Conservation (phyloP, 768 basidiomycete species). For the Russula earlei region DNA sequence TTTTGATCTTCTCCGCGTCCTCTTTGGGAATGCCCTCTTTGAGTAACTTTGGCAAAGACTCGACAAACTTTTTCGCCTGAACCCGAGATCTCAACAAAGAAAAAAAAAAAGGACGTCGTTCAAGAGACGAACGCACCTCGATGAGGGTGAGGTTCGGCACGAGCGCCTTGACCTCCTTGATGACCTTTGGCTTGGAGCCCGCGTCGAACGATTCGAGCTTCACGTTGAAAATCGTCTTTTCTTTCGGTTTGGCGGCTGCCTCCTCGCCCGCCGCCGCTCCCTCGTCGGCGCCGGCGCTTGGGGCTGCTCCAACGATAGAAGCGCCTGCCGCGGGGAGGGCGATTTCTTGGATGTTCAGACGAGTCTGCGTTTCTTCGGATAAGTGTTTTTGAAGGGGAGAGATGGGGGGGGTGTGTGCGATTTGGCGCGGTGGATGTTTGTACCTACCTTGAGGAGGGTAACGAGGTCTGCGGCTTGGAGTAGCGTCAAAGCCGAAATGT, state of each 20-base stretch:
- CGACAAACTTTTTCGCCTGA: conserved; percentile 99
- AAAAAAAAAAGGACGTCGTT: no score
- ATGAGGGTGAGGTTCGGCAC: conserved; percentile 95
- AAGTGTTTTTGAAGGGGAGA: not conserved
- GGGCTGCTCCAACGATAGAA: conserved; percentile 43
- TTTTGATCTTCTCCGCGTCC: conserved; percentile 93
- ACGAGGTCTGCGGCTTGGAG: conserved; percentile 96
- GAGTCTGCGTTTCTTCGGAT: conserved; percentile 43
- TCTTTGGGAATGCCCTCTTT: conserved; percentile 96
- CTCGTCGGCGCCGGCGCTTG: conserved; percentile 42
- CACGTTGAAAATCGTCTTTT: conserved; percentile 96
- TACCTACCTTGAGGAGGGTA: conserved; percentile 71
- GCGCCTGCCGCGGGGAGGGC: conserved; percentile 77
- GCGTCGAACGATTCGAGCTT: conserved; percentile 93
- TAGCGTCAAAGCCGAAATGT: conserved; percentile 80
- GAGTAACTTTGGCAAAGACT: conserved; percentile 83
- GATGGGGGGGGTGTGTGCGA: no score
- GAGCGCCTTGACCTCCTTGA: conserved; percentile 93
- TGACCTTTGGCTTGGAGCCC: conserved; percentile 88
- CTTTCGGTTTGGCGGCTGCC: conserved; percentile 80
- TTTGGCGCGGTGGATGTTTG: not conserved
- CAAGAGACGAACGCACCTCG: conserved; percentile 52
- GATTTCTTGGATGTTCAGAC: conserved; percentile 95
- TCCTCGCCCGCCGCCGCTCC: not conserved
- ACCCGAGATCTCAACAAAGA: not conserved